Evolutionary conservation across 129 eudicot species (phyloP).

Genomic region (Flaveria robusta): DNA sequence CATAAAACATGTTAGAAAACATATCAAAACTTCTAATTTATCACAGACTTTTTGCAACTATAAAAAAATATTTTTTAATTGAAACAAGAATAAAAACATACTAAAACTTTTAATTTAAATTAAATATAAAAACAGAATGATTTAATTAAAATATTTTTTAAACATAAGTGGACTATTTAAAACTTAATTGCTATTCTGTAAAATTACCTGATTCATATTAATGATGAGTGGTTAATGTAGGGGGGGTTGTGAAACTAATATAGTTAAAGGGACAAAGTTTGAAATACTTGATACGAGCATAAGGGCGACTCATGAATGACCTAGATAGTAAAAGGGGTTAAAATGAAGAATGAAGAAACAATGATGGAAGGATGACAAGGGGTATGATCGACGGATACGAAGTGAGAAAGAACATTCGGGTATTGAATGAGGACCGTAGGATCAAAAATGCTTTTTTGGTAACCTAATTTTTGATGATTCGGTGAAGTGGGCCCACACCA

Average conservation of each 20-base stretch:
- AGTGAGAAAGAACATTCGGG: slow-evolving; percentile 19
- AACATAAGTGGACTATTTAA: too few relatives aligned
- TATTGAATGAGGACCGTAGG: background rate
- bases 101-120: too few relatives aligned
- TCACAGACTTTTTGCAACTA: too few relatives aligned
- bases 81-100: too few relatives aligned
- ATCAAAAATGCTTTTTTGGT: slow-evolving; percentile 26
- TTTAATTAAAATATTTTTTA: too few relatives aligned
- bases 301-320: background rate
- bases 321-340: slow-evolving; percentile 21
- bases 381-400: slow-evolving; percentile 26
- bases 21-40: too few relatives aligned
- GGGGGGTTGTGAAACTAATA: background rate
- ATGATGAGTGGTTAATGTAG: background rate
- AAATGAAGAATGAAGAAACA: background rate
- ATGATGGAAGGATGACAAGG: slow-evolving; percentile 23
- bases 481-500: slow-evolving; percentile 31
- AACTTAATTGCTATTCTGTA: too few relatives aligned
- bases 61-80: too few relatives aligned
- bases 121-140: too few relatives aligned
- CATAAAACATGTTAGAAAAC: too few relatives aligned
- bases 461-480: slow-evolving; percentile 40
- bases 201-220: too few relatives aligned
- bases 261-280: background rate
- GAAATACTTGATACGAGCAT: background rate